Evolutionary conservation across 2,329 filamentous ascomycete genomes (phyloP).

Genomic region (Dothideomycetes sp.): DNA sequence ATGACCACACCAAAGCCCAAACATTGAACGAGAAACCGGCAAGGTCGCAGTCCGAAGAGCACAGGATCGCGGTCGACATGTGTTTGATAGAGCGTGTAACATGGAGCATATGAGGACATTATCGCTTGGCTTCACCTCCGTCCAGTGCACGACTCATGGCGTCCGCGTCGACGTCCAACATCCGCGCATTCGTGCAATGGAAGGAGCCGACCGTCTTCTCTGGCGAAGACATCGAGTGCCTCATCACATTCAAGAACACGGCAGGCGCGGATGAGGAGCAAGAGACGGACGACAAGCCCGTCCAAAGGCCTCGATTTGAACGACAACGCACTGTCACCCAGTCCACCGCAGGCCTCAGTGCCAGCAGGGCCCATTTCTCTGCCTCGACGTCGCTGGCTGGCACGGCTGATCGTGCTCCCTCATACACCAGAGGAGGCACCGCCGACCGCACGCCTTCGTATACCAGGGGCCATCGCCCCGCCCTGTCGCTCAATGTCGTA

Average conservation of each 20-base stretch:
- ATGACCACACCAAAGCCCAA: too few relatives aligned
- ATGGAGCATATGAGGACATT: not conserved
- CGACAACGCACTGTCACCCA: constrained; percentile 27
- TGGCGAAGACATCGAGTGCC: constrained; percentile 90
- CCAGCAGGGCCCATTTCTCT: constrained; percentile 16
- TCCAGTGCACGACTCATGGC: constrained; percentile 4
- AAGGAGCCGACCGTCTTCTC: constrained; percentile 90
- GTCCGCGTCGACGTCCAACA: constrained; percentile 54
- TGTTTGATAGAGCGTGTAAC: too few relatives aligned
- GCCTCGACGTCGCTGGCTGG: constrained; percentile 10
- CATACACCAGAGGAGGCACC: too few relatives aligned
- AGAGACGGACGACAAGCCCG: constrained; percentile 12
- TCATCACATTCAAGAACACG: constrained; percentile 91
- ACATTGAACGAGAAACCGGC: too few relatives aligned
- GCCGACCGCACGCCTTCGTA: constrained; percentile 3
- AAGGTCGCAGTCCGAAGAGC: too few relatives aligned
- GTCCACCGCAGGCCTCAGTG: constrained; percentile 16
- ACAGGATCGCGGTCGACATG: too few relatives aligned
- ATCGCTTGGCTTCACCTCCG: not conserved
- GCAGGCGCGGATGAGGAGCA: constrained; percentile 33
- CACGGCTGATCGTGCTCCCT: not conserved
- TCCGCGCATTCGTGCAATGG: constrained; percentile 93
- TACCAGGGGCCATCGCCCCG: constrained; percentile 49
- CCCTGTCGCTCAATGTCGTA: constrained; percentile 47
- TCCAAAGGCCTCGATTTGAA: not conserved